Base-by-base conservation (phyloP, 192 early-diverging fungal genomes). In the Chytriomyces sp. region DNA sequence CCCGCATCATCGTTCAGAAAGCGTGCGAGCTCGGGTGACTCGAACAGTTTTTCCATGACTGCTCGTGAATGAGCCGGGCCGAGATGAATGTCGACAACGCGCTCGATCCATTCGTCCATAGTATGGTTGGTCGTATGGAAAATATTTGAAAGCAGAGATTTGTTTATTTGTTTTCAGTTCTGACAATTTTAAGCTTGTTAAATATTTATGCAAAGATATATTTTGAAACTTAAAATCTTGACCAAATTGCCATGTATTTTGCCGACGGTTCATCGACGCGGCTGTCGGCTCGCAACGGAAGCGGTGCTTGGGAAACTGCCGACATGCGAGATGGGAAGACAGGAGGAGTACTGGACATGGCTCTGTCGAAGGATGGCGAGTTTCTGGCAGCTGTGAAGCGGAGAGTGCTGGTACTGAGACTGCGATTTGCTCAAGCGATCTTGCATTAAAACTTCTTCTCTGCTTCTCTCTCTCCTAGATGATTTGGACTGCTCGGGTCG, bases 81-180 rank as follows among this genome's bases (percentile, higher is more conserved):
- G 11, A 82, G 73, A 49, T 75, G 77, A n/a, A 79, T 50, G 65
- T 67, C 73, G 10, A 79, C 68, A 23, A 75, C 61, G 50, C 65
- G 24, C 64, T 79, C 64, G 23, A 79, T 47, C 77, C 77, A 78
- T 9, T 73, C 71, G 7, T 73, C 71, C 71, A 73, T 73, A 3
- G 20, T 23, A 10, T 8, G 8, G 24, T 35, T 4, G 4, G 35
- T 35, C 53, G 53, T 13, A 57, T 57, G 53, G 53, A 20, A n/a
- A 5, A 57, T 57, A n/a, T 20, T 20, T 57, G 53, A 57, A 57
- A 20, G 46, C 44, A 44, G 60, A 20, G 50, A 59, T 10, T 71
- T 67, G 28, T 35, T 35, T 35, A 67, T 67, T 47, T 46, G 46
- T 67, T 47, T 67, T 47, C 13, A 28, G 26, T 64, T 64, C 16